Evolutionary conservation across 148 eudicot species (phyloP), one percentile per base, ranked within the genome.

Genomic region (Cornus controversa): DNA sequence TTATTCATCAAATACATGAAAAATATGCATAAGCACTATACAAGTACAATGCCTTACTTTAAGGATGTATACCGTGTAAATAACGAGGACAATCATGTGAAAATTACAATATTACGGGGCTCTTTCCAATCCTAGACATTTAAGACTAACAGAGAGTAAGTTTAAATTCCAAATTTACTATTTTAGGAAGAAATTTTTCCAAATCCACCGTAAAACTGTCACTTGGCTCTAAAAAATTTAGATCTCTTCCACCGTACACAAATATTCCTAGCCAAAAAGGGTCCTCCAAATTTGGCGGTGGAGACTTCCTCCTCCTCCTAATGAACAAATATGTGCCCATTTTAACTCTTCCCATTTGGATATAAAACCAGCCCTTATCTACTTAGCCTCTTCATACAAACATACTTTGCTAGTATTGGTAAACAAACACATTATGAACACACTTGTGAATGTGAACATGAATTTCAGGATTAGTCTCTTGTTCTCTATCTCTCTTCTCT

Each of bases 401-500:
- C n/a, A n/a, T 31, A 13, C 27, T 28, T 47, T 15, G 1, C 16
- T 22, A 28, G 3, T 6, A 28, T 22, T 24, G 45, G 10, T 58
- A 16, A n/a, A 50, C n/a, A 40, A 40, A 9, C 45, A 40, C 11
- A 10, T 26, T 57, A 5, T 5, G 20, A 58, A 0, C 57, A 24
- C 10, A 8, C 20, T 31, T 4, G 45, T 40, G n/a, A n/a, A n/a
- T 7, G 5, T 27, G 16, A 70, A 40, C 13, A 80, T 81, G 84
- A 37, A 22, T 60, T 62, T n/a, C 74, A 77, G 74, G 16, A 72
- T 28, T 58, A 22, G 70, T 68, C 25, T 78, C 9, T 37, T 70
- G 8, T 37, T 78, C 50, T 62, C 81, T 29, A 11, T 80, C 62
- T 50, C 66, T 24, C 73, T 84, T 29, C 20, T 87, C 23, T 78